Evolutionary conservation across 257 asterid species (phyloP).

Genomic region (Jaltomata sinuosa): DNA sequence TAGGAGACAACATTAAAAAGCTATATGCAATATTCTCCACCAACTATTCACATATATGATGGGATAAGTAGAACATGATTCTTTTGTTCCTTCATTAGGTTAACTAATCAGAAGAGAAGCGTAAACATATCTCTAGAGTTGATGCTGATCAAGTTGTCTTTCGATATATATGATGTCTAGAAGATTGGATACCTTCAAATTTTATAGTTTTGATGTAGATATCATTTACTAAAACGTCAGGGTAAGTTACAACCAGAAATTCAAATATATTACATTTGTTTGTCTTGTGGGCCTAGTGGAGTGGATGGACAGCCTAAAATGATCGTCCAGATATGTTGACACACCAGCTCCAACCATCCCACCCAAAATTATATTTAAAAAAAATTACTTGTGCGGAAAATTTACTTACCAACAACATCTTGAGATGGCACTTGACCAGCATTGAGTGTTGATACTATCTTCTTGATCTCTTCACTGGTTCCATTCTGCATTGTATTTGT

Average conservation of each 20-base stretch:
- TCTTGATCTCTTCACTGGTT: conserved; percentile 79
- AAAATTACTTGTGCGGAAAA: neutral
- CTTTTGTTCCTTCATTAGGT: neutral
- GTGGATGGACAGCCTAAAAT: neutral
- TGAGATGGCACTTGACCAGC: conserved; percentile 75
- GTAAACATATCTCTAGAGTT: neutral
- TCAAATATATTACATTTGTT: neutral
- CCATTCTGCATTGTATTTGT: conserved; percentile 57
- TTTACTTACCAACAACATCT: conserved; percentile 83
- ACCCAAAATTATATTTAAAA: neutral
- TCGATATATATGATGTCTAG: neutral
- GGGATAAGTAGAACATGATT: neutral
- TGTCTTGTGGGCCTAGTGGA: neutral
- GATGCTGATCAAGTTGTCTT: neutral
- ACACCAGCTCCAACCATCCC: neutral
- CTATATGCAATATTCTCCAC: neutral
- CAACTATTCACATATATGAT: neutral
- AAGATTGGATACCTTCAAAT: neutral
- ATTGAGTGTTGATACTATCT: conserved; percentile 69
- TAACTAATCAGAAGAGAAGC: neutral
- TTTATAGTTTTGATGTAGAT: neutral
- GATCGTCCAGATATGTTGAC: neutral
- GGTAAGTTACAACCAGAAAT: neutral
- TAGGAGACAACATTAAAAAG: neutral
- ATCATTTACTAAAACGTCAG: neutral